phyloP scores from a whole-genome alignment of 2,329 filamentous ascomycete genomes.

The Verticillium longisporum region DNA sequence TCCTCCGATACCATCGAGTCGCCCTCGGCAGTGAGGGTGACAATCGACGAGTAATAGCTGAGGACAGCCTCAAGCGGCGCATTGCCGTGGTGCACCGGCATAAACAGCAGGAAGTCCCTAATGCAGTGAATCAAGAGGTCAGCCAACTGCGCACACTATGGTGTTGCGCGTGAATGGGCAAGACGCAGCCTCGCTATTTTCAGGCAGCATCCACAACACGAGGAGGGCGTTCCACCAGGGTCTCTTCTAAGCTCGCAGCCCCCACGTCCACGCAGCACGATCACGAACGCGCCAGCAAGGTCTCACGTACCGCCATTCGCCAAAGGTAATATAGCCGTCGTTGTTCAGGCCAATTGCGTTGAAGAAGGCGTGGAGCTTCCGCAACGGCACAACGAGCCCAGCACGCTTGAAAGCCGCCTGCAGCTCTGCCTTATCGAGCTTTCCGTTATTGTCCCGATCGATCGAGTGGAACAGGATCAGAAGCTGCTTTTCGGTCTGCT shows the following conservation, averaged over 20 bases:
- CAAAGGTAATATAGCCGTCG: slow-evolving; percentile 82
- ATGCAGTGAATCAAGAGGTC: background rate
- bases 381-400: slow-evolving; percentile 70
- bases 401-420: slow-evolving; percentile 69
- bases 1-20: slow-evolving; percentile 91
- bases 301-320: slow-evolving; percentile 87
- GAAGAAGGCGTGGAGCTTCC: slow-evolving; percentile 80
- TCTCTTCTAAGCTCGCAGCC: background rate
- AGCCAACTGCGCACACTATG: background rate
- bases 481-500: slow-evolving; percentile 79
- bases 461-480: slow-evolving; percentile 77
- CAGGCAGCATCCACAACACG: background rate
- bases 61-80: slow-evolving; percentile 75
- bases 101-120: slow-evolving; percentile 90
- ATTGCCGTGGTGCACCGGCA: slow-evolving; percentile 56
- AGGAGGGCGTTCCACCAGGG: too few relatives aligned
- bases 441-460: slow-evolving; percentile 78
- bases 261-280: background rate
- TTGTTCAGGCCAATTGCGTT: slow-evolving; percentile 81
- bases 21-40: slow-evolving; percentile 87
- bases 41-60: slow-evolving; percentile 84
- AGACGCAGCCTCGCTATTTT: background rate
- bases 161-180: background rate
- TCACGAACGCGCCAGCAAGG: slow-evolving; percentile 7
- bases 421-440: slow-evolving; percentile 81